These are phyloP conservation scores for Polyplosphaeria fusca DNA, from an alignment of 495 filamentous ascomycete genomes.

Conservation along the genomic window DNA sequence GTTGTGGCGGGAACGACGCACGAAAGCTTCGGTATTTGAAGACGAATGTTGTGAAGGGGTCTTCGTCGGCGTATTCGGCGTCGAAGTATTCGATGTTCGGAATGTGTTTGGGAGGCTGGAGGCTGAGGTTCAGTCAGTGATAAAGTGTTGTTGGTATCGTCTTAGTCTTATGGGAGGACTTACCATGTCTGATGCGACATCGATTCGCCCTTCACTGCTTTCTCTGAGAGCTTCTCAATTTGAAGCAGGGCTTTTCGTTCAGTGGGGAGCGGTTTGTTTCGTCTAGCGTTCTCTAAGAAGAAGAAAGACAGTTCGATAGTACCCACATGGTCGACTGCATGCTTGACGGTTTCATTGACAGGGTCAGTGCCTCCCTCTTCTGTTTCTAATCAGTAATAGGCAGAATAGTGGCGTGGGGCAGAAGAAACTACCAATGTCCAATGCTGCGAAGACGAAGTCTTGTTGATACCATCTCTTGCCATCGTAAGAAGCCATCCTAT, in stretches of 20 bases:
- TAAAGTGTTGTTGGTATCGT: too few species aligned
- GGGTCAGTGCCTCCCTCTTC: neutral
- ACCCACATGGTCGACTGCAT: neutral
- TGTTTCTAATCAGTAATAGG: too few species aligned
- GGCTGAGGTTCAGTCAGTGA: too few species aligned
- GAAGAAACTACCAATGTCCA: neutral
- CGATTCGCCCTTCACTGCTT: conserved; percentile 9
- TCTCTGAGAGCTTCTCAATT: conserved; percentile 12
- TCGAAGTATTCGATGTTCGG: neutral
- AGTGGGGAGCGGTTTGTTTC: neutral
- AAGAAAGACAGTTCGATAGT: neutral
- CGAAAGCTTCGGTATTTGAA: conserved; percentile 8
- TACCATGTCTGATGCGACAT: conserved; percentile 9
- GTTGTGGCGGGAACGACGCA: neutral
- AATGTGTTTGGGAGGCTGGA: neutral
- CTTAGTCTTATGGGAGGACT: neutral
- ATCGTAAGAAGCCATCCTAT: neutral
- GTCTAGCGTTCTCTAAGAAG: neutral
- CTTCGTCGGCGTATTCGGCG: neutral
- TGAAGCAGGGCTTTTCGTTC: neutral
- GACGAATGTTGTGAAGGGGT: neutral
- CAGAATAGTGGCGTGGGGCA: neutral
- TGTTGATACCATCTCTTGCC: neutral
- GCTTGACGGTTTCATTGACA: neutral
- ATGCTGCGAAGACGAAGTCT: neutral